Evolutionary conservation across 345 rosid genomes (phyloP), one percentile per base, ranked within the genome.

Genomic region (Acer yangbiense): DNA sequence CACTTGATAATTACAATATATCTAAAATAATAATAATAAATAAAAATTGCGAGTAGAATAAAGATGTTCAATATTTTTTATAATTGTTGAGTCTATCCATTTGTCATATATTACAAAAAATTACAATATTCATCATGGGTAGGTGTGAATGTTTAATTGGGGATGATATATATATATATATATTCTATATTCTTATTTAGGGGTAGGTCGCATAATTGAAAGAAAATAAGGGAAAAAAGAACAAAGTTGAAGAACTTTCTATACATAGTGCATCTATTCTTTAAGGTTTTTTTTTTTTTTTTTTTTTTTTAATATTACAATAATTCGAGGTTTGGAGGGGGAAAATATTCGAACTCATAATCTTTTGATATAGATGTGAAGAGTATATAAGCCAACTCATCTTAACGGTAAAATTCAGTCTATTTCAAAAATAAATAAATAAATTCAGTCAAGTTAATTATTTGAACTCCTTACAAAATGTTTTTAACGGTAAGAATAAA

Each of bases 61-160:
- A 6, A 23, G 20, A 20, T 6, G 48, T 11, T 2, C 52, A 17
- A 23, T 12, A 14, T 57, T 18, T 57, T 21, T 11, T 39, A n/a
- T 73, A 61, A 73, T 43, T 23, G 13, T 73, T 44, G 20, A 60
- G 68, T 8, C 68, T 44, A 73, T 23, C 76, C 35, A 23, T 10
- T 20, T 3, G 76, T 14, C n/a, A 32, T 32, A 4, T 32, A 32
- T 32, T 32, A 32, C 32, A 43, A 32, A 11, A 11, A 12, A 60
- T 20, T 58, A 1, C 7, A n/a, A 10, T 16, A 1, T 39, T 29
- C 32, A 29, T 29, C 32, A 29, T 29, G 32, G 32, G 32, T 25
- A 25, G 27, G 27, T 25, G 27, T 25, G 27, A 25, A 1, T 25
- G 27, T 25, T 25, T 25, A 25, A 25, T 25, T 25, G 27, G 27